phyloP scores from a whole-genome alignment of 345 rosid species.

The Brassica cretica region DNA sequence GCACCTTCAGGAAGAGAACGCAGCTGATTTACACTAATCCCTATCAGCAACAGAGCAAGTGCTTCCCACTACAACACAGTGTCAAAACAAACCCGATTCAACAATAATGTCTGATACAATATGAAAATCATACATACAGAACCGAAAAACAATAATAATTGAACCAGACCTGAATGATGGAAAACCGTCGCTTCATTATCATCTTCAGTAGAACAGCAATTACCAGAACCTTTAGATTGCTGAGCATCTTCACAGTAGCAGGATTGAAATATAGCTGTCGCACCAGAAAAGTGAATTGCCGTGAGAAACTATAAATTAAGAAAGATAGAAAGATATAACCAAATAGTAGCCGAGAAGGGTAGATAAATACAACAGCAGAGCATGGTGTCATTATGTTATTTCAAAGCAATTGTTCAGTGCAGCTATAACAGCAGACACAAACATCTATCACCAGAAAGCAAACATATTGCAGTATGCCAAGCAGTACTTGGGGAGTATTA shows the following conservation, averaged over 20 bases:
- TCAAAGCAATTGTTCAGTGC: background rate
- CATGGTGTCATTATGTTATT: background rate
- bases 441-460: slow-evolving; percentile 11
- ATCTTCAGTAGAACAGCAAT: slow-evolving; percentile 87
- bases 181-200: slow-evolving; percentile 88
- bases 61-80: slow-evolving; percentile 83
- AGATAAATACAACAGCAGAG: slow-evolving; percentile 4
- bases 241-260: slow-evolving; percentile 98
- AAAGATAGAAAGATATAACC: background rate
- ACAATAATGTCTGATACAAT: background rate
- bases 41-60: slow-evolving; percentile 89
- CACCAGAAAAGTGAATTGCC: slow-evolving; percentile 23
- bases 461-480: background rate
- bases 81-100: slow-evolving; percentile 4
- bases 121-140: background rate
- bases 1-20: slow-evolving; percentile 83
- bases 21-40: slow-evolving; percentile 88
- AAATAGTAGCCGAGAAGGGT: slow-evolving; percentile 8
- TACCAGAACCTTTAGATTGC: slow-evolving; percentile 96
- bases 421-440: slow-evolving; percentile 10
- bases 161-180: slow-evolving; percentile 72
- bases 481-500: background rate
- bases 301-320: background rate
- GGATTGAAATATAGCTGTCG: slow-evolving; percentile 94
- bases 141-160: background rate